phyloP scores from a whole-genome alignment of 441 rosid species.

The Populus hybrid region DNA sequence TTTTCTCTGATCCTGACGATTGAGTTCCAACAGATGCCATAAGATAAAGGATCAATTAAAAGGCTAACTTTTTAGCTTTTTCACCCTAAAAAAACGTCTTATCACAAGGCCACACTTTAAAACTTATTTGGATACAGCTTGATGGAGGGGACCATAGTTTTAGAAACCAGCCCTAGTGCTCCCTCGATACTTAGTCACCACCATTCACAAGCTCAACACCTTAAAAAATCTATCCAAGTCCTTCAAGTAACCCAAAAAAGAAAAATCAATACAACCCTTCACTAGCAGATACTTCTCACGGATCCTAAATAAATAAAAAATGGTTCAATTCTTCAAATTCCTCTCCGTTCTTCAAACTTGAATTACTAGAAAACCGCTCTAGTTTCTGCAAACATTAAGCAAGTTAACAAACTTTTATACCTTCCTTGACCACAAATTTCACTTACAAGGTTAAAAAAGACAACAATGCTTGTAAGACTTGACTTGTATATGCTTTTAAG shows the following conservation, averaged over 20 bases:
- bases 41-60: constrained; percentile 33
- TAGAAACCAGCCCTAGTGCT: constrained; percentile 38
- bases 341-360: constrained; percentile 13
- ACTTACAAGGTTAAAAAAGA: not conserved
- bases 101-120: constrained; percentile 55
- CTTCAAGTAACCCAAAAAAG: not conserved
- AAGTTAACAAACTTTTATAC: not conserved
- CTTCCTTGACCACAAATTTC: not conserved
- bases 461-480: not conserved
- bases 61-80: constrained; percentile 36
- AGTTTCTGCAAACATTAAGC: not conserved
- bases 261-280: not conserved
- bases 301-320: not conserved
- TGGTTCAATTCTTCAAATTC: constrained; percentile 4
- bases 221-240: constrained; percentile 12
- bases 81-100: constrained; percentile 38
- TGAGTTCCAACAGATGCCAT: constrained; percentile 29
- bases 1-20: constrained; percentile 45
- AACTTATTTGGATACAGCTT: constrained; percentile 38
- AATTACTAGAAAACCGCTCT: not conserved
- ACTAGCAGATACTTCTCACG: not conserved
- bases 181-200: constrained; percentile 31
- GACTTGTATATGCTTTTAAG: not conserved
- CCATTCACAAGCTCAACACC: constrained; percentile 35
- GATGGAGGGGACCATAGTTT: constrained; percentile 71